phyloP scores from a whole-genome alignment of 2,329 filamentous ascomycete genomes.

The Botryotinia convoluta region DNA sequence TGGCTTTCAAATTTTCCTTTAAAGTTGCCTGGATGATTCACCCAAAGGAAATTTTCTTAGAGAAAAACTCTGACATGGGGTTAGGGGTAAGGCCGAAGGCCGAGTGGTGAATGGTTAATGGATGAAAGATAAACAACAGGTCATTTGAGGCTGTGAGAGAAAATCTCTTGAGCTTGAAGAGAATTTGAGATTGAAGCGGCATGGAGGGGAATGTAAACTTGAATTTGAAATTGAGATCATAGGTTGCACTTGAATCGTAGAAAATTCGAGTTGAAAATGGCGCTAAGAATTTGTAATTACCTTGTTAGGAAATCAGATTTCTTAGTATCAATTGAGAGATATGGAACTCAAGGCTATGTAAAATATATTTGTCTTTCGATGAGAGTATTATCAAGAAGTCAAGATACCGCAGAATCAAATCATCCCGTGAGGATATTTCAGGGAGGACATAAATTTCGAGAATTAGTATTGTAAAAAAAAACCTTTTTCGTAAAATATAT shows the following conservation, averaged over 20 bases:
- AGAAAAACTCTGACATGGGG: neutral
- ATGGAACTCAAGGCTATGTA: fast-evolving
- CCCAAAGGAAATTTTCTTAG: neutral
- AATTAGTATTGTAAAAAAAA: neutral
- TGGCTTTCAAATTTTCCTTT: neutral
- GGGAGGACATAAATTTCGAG: too few relatives aligned
- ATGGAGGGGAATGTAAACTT: neutral
- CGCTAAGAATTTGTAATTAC: neutral
- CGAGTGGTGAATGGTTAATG: neutral
- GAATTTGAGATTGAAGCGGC: neutral
- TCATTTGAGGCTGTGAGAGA: neutral
- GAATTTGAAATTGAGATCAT: neutral
- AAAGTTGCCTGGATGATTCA: neutral
- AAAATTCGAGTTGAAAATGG: neutral
- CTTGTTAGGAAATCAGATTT: neutral
- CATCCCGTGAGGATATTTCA: too few relatives aligned
- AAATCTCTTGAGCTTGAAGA: neutral
- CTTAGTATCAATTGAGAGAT: fast-evolving
- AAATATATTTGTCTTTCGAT: neutral
- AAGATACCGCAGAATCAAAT: too few relatives aligned
- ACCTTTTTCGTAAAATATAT: fast-evolving
- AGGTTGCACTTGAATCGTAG: neutral
- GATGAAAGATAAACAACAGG: neutral
- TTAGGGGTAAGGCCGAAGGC: neutral
- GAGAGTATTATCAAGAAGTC: neutral